A percentile compares a stretch with the other conserved stretches of the same genome.
These are phyloP conservation scores for Microcyclospora pomicola DNA, from an alignment of 2,329 filamentous ascomycete genomes.

Conservation along the genomic window DNA sequence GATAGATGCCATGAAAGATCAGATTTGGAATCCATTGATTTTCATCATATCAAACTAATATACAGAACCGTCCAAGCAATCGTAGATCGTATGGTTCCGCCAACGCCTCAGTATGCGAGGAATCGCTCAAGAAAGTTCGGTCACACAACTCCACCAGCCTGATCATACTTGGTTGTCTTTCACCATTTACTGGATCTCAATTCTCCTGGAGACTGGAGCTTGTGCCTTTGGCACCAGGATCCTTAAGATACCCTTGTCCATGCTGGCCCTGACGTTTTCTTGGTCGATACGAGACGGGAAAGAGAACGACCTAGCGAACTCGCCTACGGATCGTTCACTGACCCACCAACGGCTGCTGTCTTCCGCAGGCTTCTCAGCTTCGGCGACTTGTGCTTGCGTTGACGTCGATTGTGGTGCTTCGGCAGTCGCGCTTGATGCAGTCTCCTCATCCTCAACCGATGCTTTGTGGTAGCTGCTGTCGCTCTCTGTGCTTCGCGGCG, in stretches of 20 bases:
- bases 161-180: neutral
- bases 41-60: no score
- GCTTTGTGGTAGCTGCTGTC: conserved; percentile 6
- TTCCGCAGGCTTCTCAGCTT: conserved; percentile 24
- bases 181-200: conserved; percentile 39
- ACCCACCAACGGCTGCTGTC: conserved; percentile 51
- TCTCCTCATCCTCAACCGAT: conserved; percentile 1
- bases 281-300: conserved; percentile 46
- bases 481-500: conserved; percentile 16
- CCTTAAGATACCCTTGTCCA: conserved; percentile 47
- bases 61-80: no score
- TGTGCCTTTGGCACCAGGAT: conserved; percentile 44
- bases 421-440: conserved; percentile 7
- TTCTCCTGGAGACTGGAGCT: conserved; percentile 36
- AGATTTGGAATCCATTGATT: no score
- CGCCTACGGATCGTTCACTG: conserved; percentile 44
- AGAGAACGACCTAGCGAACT: conserved; percentile 45
- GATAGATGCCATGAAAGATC: no score
- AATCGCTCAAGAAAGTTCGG: conserved; percentile 1
- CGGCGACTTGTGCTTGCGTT: conserved; percentile 5
- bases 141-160: neutral
- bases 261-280: conserved; percentile 44
- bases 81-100: no score
- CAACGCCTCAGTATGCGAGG: no score
- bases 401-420: conserved; percentile 21